These are phyloP conservation scores for Mycosphaerelloides madeirae DNA, from an alignment of 2,329 filamentous ascomycete species.

Conservation along the genomic window DNA sequence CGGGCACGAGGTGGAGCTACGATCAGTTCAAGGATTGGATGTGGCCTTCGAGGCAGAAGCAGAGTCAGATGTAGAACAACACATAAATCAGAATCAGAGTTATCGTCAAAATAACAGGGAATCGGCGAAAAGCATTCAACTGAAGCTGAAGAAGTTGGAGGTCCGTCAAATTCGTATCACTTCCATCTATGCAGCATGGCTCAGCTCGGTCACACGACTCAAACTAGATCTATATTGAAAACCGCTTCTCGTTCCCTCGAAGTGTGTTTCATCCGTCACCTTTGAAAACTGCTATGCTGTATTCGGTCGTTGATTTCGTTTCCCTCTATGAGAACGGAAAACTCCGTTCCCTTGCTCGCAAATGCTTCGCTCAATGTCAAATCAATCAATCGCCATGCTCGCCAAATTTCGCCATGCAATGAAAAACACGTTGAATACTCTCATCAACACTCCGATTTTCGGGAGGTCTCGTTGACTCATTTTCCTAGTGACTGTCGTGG, in stretches of 20 bases:
- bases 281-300: no score
- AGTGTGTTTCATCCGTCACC: no score
- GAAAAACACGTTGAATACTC: background rate
- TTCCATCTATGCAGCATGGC: no score
- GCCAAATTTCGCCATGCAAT: conserved; percentile 4
- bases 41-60: conserved; percentile 29
- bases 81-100: no score
- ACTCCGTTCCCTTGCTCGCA: background rate
- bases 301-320: no score
- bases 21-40: conserved; percentile 31
- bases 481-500: background rate
- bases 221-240: no score
- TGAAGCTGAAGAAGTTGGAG: no score
- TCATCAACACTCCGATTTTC: background rate
- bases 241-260: no score
- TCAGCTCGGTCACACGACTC: no score
- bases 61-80: conserved; percentile 4
- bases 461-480: background rate
- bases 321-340: background rate
- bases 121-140: no score
- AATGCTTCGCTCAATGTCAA: background rate
- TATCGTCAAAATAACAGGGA: no score
- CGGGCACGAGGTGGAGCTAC: conserved; percentile 20
- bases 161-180: no score
- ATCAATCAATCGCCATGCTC: conserved; percentile 4